These are phyloP conservation scores for Penicillium odoratum DNA, from an alignment of 495 filamentous ascomycete genomes.

Conservation along the genomic window DNA sequence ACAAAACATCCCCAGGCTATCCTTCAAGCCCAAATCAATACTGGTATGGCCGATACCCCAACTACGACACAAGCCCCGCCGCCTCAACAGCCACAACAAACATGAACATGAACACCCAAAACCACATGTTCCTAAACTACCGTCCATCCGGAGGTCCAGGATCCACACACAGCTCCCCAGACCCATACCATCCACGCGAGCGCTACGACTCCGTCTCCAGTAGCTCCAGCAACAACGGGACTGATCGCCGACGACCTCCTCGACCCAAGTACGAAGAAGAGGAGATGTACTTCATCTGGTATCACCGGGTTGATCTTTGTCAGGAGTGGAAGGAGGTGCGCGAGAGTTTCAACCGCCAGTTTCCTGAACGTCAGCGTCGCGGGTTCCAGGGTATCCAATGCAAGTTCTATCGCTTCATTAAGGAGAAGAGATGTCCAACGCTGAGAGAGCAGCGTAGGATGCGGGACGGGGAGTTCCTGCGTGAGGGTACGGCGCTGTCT, in stretches of 20 bases:
- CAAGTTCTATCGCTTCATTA: slow-evolving; percentile 56
- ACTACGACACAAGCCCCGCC: slow-evolving; percentile 26
- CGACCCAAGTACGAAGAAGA: slow-evolving; percentile 53
- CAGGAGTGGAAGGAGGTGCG: slow-evolving; percentile 54
- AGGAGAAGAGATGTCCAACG: slow-evolving; percentile 48
- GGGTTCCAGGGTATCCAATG: slow-evolving; percentile 55
- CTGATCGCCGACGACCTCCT: slow-evolving; percentile 43
- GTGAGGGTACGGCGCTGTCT: slow-evolving; percentile 22
- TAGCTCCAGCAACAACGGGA: slow-evolving; percentile 39
- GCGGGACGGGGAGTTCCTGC: slow-evolving; percentile 47
- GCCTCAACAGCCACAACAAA: slow-evolving; percentile 24
- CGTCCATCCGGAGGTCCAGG: slow-evolving; percentile 16
- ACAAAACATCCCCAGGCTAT: slow-evolving; percentile 28
- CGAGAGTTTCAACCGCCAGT: slow-evolving; percentile 51
- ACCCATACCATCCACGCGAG: slow-evolving; percentile 38
- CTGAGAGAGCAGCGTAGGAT: slow-evolving; percentile 46
- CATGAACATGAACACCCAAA: not conserved
- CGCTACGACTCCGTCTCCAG: slow-evolving; percentile 47
- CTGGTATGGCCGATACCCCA: slow-evolving; percentile 29
- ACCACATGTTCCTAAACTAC: slow-evolving; percentile 29
- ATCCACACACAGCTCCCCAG: slow-evolving; percentile 37
- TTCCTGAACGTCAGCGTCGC: slow-evolving; percentile 42
- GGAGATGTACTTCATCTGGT: slow-evolving; percentile 58
- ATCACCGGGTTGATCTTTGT: slow-evolving; percentile 53
- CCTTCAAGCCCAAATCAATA: slow-evolving; percentile 34